A percentile compares a stretch with the other conserved stretches of the same genome.
phyloP scores from a whole-genome alignment of 129 eudicot species.

The Flaveria brownii region DNA sequence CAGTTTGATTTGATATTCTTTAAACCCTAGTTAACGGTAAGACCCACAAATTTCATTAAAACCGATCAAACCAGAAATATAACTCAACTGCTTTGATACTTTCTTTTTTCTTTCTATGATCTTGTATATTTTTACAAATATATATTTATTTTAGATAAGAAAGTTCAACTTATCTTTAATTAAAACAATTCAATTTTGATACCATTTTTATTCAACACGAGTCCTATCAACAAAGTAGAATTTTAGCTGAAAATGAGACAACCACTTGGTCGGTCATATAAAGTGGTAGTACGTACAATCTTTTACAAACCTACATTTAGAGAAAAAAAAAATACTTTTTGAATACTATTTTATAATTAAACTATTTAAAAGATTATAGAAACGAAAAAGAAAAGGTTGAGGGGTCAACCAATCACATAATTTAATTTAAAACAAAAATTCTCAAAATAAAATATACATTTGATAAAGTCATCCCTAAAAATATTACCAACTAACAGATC shows the following conservation, averaged over 20 bases:
- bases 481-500: too few species aligned
- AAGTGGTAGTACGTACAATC: background rate
- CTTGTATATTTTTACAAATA: too few species aligned
- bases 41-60: too few species aligned
- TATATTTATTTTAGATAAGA: background rate
- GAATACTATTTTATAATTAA: background rate
- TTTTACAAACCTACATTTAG: background rate
- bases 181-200: background rate
- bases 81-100: too few species aligned
- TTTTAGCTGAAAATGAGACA: slow-evolving; percentile 11
- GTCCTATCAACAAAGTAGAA: background rate
- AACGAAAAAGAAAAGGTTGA: background rate
- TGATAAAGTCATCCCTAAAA: too few species aligned
- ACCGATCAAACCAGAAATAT: too few species aligned
- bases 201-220: background rate
- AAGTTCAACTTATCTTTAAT: background rate
- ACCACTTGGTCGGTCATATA: background rate
- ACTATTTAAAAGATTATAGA: background rate
- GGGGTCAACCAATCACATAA: background rate
- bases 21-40: too few species aligned
- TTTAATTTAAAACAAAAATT: too few species aligned
- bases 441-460: too few species aligned
- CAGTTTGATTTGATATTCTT: too few species aligned
- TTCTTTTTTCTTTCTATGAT: too few species aligned
- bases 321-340: background rate